Base-by-base conservation (phyloP, 164 flowering plant species). In the Santalum album region DNA sequence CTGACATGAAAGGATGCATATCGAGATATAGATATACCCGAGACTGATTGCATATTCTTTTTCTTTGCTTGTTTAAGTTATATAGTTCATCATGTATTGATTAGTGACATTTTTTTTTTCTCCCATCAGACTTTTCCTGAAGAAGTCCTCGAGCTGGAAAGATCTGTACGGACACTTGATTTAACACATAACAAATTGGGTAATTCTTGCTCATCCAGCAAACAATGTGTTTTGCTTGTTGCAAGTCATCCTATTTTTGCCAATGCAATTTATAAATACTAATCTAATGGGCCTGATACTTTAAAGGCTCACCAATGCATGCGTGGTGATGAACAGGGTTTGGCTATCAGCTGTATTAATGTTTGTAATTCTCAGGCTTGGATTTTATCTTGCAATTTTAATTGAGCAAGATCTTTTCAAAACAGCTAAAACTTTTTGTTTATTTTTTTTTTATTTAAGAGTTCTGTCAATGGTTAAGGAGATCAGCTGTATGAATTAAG, bases 91-190 rank as follows among this genome's bases (percentile, higher is more conserved):
- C n/a, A 6, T 18, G 4, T 17, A 42, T 18, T 18, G 45, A 17
- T 4, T 17, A 17, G 45, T 42, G 21, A 42, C 20, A 17, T 18
- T 42, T 42, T 42, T 17, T 17, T 18, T 18, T 62, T 55, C 55
- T 35, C 22, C 43, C 36, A 26, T 56, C 83, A 86, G 98, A 57
- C 74, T 22, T 76, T 92, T 63, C 98, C 96, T 12, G 77, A 75
- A 61, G 94, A 84, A 73, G 79, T 92, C 69, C 72, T 92, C 67
- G 90, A 81, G 51, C 63, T 92, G 67, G 94, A 82, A 7, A 76
- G 77, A 69, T 68, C 83, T 48, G 89, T 88, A 47, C 83, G 98
- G 0, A 88, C 98, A 14, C 82, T 92, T 47, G 98, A 92, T 62
- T 73, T 92, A 56, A 86, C 96, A 5, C 72, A 74, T 72, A 92